A percentile compares a stretch with the other conserved stretches of the same genome.
Evolutionary conservation across 2,329 filamentous ascomycete species (phyloP).

Genomic region (Fusarium heterosporum): DNA sequence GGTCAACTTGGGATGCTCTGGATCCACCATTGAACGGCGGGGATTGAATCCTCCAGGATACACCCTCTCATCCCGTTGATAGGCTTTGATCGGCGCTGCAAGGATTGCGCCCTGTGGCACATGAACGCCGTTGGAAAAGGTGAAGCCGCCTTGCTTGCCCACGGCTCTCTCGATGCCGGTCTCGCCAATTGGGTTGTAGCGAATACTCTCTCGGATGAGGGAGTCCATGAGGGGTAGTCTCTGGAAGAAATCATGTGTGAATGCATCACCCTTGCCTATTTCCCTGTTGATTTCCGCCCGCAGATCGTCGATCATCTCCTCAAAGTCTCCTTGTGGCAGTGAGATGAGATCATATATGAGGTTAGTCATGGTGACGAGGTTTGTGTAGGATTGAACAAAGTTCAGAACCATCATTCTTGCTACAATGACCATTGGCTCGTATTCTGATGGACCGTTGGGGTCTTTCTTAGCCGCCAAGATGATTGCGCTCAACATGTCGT

Average conservation of each 20-base stretch:
- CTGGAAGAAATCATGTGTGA: constrained; percentile 28
- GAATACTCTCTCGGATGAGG: constrained; percentile 25
- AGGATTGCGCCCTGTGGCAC: constrained; percentile 32
- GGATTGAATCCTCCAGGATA: constrained; percentile 32
- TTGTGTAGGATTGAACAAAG: constrained; percentile 32
- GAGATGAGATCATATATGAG: constrained; percentile 33
- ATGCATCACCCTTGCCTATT: constrained; percentile 20
- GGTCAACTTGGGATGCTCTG: constrained; percentile 24
- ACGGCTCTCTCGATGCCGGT: constrained; percentile 32
- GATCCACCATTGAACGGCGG: constrained; percentile 22
- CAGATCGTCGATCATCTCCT: constrained; percentile 18
- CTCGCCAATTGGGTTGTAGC: constrained; percentile 34
- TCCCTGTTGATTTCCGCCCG: constrained; percentile 18
- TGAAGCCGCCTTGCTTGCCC: constrained; percentile 27
- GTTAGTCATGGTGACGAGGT: constrained; percentile 32
- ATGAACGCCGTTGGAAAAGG: constrained; percentile 34
- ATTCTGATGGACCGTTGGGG: constrained; percentile 13
- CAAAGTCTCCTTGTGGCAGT: constrained; percentile 16
- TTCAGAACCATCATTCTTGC: constrained; percentile 34
- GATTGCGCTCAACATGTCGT: constrained; percentile 31
- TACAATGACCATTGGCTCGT: constrained; percentile 27
- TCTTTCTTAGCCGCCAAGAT: constrained; percentile 27
- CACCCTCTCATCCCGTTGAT: constrained; percentile 23
- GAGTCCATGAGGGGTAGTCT: constrained; percentile 29
- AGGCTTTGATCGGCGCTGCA: constrained; percentile 34